Conservation (phyloP, 805 yeast genomes). For the Candida palmyrensis region DNA sequence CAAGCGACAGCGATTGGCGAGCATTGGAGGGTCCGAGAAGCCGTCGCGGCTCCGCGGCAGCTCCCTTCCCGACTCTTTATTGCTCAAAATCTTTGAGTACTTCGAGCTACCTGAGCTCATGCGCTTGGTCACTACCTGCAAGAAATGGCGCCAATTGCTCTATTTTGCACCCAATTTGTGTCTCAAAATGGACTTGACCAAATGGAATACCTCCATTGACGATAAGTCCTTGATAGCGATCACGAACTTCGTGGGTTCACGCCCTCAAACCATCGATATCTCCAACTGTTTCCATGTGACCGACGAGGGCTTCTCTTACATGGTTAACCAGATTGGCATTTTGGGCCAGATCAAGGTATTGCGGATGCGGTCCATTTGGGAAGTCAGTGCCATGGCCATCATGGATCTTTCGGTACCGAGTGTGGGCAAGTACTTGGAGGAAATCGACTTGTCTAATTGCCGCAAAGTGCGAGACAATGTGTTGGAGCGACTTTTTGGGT, state of each 20-base stretch:
- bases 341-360: constrained; percentile 51
- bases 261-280: constrained; percentile 57
- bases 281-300: constrained; percentile 76
- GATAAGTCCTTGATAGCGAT: constrained; percentile 55
- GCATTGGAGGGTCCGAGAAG: constrained; percentile 30
- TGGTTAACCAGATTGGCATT: constrained; percentile 68
- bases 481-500: constrained; percentile 62
- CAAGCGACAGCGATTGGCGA: constrained; percentile 46
- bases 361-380: constrained; percentile 70
- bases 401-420: constrained; percentile 69
- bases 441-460: constrained; percentile 66
- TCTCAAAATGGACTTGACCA: constrained; percentile 49
- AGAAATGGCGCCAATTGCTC: constrained; percentile 64
- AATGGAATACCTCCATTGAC: constrained; percentile 57
- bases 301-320: constrained; percentile 66
- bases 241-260: constrained; percentile 64
- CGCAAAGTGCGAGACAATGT: constrained; percentile 70
- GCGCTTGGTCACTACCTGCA: constrained; percentile 53
- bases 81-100: constrained; percentile 48
- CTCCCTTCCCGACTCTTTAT: constrained; percentile 56
- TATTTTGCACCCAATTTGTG: constrained; percentile 52
- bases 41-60: constrained; percentile 37
- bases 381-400: constrained; percentile 73
- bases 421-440: constrained; percentile 54
- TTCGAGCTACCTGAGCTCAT: constrained; percentile 55